Percentiles rank a stretch among this genome's conserved stretches.
Conservation (phyloP, 495 filamentous ascomycete species). For the Penicillium robsamsonii region DNA sequence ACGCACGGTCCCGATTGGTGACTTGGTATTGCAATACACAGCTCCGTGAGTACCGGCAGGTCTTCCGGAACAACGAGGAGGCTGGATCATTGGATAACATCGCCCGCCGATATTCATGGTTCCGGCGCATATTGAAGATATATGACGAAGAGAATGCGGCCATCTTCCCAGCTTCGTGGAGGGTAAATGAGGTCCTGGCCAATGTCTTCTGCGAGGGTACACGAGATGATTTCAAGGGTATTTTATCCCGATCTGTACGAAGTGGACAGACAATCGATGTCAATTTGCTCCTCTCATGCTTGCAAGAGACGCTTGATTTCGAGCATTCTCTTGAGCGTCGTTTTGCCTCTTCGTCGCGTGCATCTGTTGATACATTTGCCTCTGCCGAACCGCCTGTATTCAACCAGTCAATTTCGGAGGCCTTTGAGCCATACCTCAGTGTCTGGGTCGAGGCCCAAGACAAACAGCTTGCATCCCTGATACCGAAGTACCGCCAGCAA, state of each 20-base stretch:
- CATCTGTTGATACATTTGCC: slow-evolving; percentile 88
- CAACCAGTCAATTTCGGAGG: slow-evolving; percentile 90
- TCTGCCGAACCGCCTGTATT: slow-evolving; percentile 79
- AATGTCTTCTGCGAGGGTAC: slow-evolving; percentile 94
- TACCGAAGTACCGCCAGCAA: slow-evolving; percentile 86
- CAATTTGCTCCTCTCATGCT: slow-evolving; percentile 82
- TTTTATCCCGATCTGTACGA: slow-evolving; percentile 82
- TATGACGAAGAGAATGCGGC: slow-evolving; percentile 90
- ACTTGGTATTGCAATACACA: slow-evolving; percentile 99
- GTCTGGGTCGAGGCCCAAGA: slow-evolving; percentile 97
- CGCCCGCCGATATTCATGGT: slow-evolving; percentile 91
- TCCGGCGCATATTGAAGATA: slow-evolving; percentile 90
- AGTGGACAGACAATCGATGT: slow-evolving; percentile 88
- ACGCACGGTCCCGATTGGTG: slow-evolving; percentile 75
- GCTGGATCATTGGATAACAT: slow-evolving; percentile 98
- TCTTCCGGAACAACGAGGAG: slow-evolving; percentile 95
- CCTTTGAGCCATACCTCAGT: slow-evolving; percentile 95
- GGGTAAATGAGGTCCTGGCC: slow-evolving; percentile 85
- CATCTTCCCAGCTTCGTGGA: slow-evolving; percentile 87
- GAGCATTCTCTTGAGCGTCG: slow-evolving; percentile 86
- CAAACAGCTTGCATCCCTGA: slow-evolving; percentile 77
- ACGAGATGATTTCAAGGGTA: slow-evolving; percentile 90
- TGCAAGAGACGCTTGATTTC: slow-evolving; percentile 97
- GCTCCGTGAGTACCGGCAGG: slow-evolving; percentile 89
- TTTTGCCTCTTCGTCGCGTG: slow-evolving; percentile 73